Evolutionary conservation across 345 rosid species (phyloP).

Genomic region (Raphanus sativus): DNA sequence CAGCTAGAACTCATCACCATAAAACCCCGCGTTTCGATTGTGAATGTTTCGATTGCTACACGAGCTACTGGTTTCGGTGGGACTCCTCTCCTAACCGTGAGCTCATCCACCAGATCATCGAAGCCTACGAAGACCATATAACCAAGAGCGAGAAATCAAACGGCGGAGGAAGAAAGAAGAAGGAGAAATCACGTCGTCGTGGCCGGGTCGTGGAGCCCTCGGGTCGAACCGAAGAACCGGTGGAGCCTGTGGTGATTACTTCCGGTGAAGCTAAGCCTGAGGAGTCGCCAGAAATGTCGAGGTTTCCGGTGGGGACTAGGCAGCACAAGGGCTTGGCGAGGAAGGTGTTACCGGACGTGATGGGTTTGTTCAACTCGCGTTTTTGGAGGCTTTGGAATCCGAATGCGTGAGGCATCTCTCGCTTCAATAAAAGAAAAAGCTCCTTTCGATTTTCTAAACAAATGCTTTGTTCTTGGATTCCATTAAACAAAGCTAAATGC

Average conservation of each 20-base stretch:
- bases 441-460: background rate
- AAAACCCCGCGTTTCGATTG: conserved; percentile 56
- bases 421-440: background rate
- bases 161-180: conserved; percentile 38
- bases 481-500: background rate
- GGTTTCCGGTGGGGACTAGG: background rate
- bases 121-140: conserved; percentile 79
- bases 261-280: background rate
- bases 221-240: background rate
- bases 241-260: background rate
- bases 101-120: conserved; percentile 72
- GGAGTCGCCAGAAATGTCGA: background rate
- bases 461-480: background rate
- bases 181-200: conserved; percentile 33
- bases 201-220: background rate
- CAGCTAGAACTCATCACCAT: conserved; percentile 11
- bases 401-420: conserved; percentile 44
- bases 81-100: conserved; percentile 76
- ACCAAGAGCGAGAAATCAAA: conserved; percentile 42
- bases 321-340: conserved; percentile 74
- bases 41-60: conserved; percentile 78
- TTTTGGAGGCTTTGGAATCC: conserved; percentile 88
- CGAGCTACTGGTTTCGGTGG: conserved; percentile 79
- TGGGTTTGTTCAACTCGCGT: conserved; percentile 72
- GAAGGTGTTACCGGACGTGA: conserved; percentile 89